Conservation (phyloP, 2,329 filamentous ascomycete genomes). For the Calonectria naviculata region DNA sequence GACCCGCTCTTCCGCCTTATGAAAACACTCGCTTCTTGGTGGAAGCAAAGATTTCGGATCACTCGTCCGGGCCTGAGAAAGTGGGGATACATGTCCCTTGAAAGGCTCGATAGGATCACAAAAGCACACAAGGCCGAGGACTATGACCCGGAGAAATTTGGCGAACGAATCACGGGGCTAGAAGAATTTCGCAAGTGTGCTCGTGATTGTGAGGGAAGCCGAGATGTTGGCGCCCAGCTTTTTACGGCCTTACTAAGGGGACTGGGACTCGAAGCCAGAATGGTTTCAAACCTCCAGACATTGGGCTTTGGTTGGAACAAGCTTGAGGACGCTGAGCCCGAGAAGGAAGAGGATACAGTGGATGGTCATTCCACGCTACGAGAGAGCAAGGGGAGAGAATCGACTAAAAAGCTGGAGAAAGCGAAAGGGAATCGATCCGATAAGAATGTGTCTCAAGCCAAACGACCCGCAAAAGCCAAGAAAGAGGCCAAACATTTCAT, state of each 20-base stretch:
- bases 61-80: constrained; percentile 88
- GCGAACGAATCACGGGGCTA: constrained; percentile 77
- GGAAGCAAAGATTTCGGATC: constrained; percentile 85
- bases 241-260: constrained; percentile 88
- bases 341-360: constrained; percentile 48
- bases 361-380: constrained; percentile 2
- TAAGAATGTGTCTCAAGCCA: constrained; percentile 28
- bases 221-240: constrained; percentile 88
- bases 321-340: constrained; percentile 77
- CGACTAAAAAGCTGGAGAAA: constrained; percentile 17
- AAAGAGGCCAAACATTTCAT: constrained; percentile 8
- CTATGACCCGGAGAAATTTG: constrained; percentile 73
- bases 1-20: constrained; percentile 85
- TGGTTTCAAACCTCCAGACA: constrained; percentile 88
- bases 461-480: constrained; percentile 23
- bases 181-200: constrained; percentile 77
- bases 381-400: constrained; percentile 22
- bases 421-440: neutral
- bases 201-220: constrained; percentile 78
- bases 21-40: constrained; percentile 82
- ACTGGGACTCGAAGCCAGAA: constrained; percentile 82
- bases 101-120: constrained; percentile 78
- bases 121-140: constrained; percentile 74
- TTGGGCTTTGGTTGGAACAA: constrained; percentile 93
- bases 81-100: constrained; percentile 85